Base-by-base conservation (phyloP, 257 asterid species). In the Avicennia marina region DNA sequence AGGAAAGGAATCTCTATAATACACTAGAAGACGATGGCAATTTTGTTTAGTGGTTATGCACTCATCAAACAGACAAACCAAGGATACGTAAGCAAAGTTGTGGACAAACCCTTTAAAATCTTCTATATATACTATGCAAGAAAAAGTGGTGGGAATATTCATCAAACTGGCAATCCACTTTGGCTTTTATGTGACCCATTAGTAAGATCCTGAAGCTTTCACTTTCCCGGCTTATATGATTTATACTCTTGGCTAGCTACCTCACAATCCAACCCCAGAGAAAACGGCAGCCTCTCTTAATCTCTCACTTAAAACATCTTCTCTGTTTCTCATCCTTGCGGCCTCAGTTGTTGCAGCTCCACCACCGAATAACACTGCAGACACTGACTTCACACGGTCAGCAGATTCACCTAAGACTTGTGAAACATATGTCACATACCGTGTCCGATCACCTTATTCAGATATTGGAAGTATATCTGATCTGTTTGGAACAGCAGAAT, bases 311-410 rank as follows among this genome's bases (percentile, higher is more conserved):
- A n/a, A n/a, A n/a, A n/a, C 66, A 39, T 54, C 63, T 65, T 61
- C 56, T 40, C 34, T 75, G 49, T 49, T 72, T 57, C 69, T 81
- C 56, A 16, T 68, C 41, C 64, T 77, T 49, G 33, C 71, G 27
- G 32, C 75, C 21, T 66, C 75, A 33, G 38, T 51, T 32, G 42
- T 53, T 49, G 45, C 77, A 34, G 69, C 81, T 61, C 80, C 71
- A 29, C 33, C 65, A 3, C 62, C 66, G 8, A 59, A 54, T 26
- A 36, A 40, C 17, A 38, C 75, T 12, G 69, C 73, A 11, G 70
- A n/a, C n/a, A n/a, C n/a, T n/a, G n/a, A 80, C 57, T 87, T 82
- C 77, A 78, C 75, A 12, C 71, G 75, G 55, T 74, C 86, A 17
- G 16, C 46, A 18, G 75, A 66, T 64, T 71, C 82, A 4, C 44